Evolutionary conservation across 2,329 filamentous ascomycete species (phyloP), one percentile per base, ranked within the genome.

Genomic region (Pezicula neosporulosa): DNA sequence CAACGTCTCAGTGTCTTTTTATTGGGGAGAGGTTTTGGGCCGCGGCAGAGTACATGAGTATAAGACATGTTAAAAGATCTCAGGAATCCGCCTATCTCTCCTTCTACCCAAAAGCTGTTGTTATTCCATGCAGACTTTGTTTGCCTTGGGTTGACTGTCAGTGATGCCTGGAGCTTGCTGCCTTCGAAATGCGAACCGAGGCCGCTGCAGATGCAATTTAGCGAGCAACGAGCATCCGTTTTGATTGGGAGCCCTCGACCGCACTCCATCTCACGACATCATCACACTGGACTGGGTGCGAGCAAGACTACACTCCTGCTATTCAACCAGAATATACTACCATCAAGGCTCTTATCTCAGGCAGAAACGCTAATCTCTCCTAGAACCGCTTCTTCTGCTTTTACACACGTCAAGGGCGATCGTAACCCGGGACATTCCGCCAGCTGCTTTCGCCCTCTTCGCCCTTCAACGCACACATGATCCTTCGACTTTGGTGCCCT

Each of bases 41-140:
- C 43, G 50, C 36, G 48, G 51, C 43, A 44, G 44, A 52, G 48
- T 56, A 54, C 54, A 56, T 50, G 50, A 47, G 43, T 47, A 47
- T 47, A 47, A 47, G 44, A 47, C 44, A 36, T 36, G 35, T 47
- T 18, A 15, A 47, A 24, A 37, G 33, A 39, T 39, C 37, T 39
- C 5, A 3, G 18, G 19, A 39, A 39, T 21, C 37, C 19, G n/a
- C n/a, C n/a, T 16, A 8, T 39, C 9, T 39, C 6, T 21, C 37
- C 19, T 3, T 15, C n/a, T 16, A 16, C 15, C 37, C 15, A 9
- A 9, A 39, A 10, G 18, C n/a, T 16, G 15, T 16, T 16, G 9
- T 39, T 39, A 10, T 39, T 13, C 4, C 37, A 39, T 39, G 37
- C 37, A 39, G n/a, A 21, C 19, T 39, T 39, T 39, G 37, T 39